Conservation (phyloP, 371 early-diverging fungal genomes). For the Mucor circinelloides region DNA sequence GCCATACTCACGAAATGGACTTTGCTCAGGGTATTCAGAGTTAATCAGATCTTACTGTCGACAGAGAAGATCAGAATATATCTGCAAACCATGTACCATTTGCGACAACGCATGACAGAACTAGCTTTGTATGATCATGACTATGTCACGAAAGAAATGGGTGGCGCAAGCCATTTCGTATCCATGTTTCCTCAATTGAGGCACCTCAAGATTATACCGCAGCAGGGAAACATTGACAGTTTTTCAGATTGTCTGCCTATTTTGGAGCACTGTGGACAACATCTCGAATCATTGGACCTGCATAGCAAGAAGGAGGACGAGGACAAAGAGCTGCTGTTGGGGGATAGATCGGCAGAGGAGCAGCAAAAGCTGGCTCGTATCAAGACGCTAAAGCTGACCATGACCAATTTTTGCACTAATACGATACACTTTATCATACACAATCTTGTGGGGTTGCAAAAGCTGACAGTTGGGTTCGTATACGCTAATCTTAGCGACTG, state of each 20-base stretch:
- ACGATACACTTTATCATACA: conserved; percentile 6
- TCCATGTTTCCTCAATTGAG: conserved; percentile 2
- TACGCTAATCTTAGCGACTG: not conserved
- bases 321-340: not conserved
- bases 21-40: not conserved
- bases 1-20: conserved; percentile 3
- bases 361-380: not conserved
- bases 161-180: not conserved
- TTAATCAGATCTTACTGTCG: not conserved
- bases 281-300: not conserved
- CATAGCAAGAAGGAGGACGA: conserved; percentile 1
- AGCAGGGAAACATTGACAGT: not conserved
- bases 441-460: not conserved
- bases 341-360: not conserved
- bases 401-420: not conserved
- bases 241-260: conserved; percentile 2
- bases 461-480: not conserved
- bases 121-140: conserved; percentile 7
- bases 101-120: not conserved
- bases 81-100: conserved; percentile 3
- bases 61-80: conserved; percentile 7
- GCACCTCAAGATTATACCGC: conserved; percentile 9
- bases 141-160: conserved; percentile 5
- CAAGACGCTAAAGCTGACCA: not conserved
- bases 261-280: not conserved